phyloP scores from a whole-genome alignment of 1,284 basidiomycete genomes.

The Puccinia hordei region DNA sequence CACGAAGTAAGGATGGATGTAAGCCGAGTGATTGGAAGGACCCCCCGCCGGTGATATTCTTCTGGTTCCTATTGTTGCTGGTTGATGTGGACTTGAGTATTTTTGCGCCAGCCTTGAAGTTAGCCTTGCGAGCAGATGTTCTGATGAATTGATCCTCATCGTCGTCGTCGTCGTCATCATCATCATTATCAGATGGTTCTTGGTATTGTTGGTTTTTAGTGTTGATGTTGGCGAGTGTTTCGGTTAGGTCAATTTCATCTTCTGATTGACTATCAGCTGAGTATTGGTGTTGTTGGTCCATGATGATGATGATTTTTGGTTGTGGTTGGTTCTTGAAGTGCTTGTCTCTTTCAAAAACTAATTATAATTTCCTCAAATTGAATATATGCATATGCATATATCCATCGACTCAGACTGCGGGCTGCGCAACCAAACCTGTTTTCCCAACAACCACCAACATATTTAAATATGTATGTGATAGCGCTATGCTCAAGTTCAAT shows the following conservation, averaged over 20 bases:
- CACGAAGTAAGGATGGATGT: conserved; percentile 77
- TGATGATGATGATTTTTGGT: too few relatives aligned
- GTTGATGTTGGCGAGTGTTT: conserved; percentile 13
- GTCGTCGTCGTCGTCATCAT: conserved; percentile 38
- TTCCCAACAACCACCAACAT: too few relatives aligned
- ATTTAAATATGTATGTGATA: too few relatives aligned
- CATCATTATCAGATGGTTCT: not conserved
- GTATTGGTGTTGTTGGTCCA: too few relatives aligned
- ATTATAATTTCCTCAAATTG: too few relatives aligned
- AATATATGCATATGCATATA: too few relatives aligned
- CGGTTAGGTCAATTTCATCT: conserved; percentile 1
- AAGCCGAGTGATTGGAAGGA: conserved; percentile 67
- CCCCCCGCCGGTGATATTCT: conserved; percentile 55
- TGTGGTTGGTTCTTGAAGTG: too few relatives aligned
- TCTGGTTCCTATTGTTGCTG: conserved; percentile 28
- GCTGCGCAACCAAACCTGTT: too few relatives aligned
- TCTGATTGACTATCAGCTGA: not conserved
- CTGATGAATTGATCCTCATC: conserved; percentile 41
- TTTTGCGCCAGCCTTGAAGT: conserved; percentile 39
- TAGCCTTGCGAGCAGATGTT: conserved; percentile 30
- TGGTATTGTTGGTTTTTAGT: not conserved
- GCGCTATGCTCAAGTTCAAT: not conserved
- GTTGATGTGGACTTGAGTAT: conserved; percentile 7
- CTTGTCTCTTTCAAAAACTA: too few relatives aligned
- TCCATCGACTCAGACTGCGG: too few relatives aligned